A percentile compares a stretch with the other conserved stretches of the same genome.
These are phyloP conservation scores for Silene noctiflora DNA, from an alignment of 179 eudicot species.

Conservation along the genomic window DNA sequence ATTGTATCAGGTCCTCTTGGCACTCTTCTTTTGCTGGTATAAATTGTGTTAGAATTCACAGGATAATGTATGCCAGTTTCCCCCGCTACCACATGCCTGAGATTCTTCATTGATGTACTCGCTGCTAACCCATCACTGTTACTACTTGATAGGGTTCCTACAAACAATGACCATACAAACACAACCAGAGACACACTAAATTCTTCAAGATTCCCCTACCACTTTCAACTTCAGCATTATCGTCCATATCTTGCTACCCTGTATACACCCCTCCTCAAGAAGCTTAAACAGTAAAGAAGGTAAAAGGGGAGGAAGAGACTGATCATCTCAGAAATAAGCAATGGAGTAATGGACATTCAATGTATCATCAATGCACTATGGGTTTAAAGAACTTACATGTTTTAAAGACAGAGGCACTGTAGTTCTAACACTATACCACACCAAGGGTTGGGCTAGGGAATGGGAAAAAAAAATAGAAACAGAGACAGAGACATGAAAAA, in stretches of 20 bases:
- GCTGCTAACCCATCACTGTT: slow-evolving; percentile 15
- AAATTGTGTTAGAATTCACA: slow-evolving; percentile 26
- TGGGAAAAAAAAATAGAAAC: slow-evolving; percentile 5
- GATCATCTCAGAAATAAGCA: slow-evolving; percentile 32
- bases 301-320: slow-evolving; percentile 21
- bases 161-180: slow-evolving; percentile 39
- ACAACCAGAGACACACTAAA: slow-evolving; percentile 34
- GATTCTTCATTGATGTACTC: slow-evolving; percentile 24
- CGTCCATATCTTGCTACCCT: slow-evolving; percentile 25
- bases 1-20: slow-evolving; percentile 89
- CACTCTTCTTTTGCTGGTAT: slow-evolving; percentile 74
- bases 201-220: slow-evolving; percentile 33
- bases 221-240: background rate
- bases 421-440: slow-evolving; percentile 27
- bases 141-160: slow-evolving; percentile 29
- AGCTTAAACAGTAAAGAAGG: slow-evolving; percentile 25
- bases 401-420: slow-evolving; percentile 24
- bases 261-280: slow-evolving; percentile 31
- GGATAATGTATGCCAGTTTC: slow-evolving; percentile 20
- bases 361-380: background rate
- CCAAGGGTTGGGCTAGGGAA: slow-evolving; percentile 24
- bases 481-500: background rate
- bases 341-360: slow-evolving; percentile 10
- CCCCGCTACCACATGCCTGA: slow-evolving; percentile 29
- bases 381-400: slow-evolving; percentile 2